Percentiles rank a stretch among this genome's conserved stretches.
Conservation (phyloP, 1,284 basidiomycete species). For the Vanrija pseudolonga region DNA sequence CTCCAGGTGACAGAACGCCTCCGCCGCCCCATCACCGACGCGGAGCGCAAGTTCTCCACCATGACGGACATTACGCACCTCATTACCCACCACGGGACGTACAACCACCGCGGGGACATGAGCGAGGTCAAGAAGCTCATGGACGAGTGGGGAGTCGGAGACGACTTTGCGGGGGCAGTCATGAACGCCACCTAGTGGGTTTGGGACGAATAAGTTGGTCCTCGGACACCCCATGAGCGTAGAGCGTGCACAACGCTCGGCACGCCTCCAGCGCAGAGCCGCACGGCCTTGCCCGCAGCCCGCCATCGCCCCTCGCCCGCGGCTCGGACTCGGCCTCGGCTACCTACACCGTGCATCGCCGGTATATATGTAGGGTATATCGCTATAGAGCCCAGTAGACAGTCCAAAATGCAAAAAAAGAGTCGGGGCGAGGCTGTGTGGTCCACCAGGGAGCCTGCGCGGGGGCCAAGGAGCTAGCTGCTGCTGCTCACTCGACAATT, state of each 20-base stretch:
- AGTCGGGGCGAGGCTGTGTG: not conserved
- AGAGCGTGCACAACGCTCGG: too few relatives aligned
- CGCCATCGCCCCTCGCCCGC: too few relatives aligned
- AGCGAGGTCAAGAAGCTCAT: constrained; percentile 48
- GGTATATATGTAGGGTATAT: constrained; percentile 10
- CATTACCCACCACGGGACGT: constrained; percentile 45
- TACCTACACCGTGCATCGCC: too few relatives aligned
- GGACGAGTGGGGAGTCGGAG: constrained; percentile 47
- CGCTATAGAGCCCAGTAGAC: not conserved
- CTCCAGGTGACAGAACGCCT: constrained; percentile 49
- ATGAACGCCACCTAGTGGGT: constrained; percentile 20
- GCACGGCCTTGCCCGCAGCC: too few relatives aligned
- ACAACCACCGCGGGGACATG: constrained; percentile 52
- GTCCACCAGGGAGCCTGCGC: not conserved
- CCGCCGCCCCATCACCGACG: constrained; percentile 30
- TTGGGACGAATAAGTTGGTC: too few relatives aligned
- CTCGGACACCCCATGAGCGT: too few relatives aligned
- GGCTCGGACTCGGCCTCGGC: too few relatives aligned
- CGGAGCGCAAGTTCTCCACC: constrained; percentile 34
- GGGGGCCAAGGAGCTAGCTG: not conserved
- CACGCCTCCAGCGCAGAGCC: too few relatives aligned
- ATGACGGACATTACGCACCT: constrained; percentile 50
- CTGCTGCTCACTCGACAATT: too few relatives aligned
- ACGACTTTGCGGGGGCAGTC: constrained; percentile 46
- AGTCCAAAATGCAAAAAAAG: constrained; percentile 9